Evolutionary conservation across 75 land plant species (phyloP), one percentile per base, ranked within the genome.

Genomic region (Pinus tabuliformis): DNA sequence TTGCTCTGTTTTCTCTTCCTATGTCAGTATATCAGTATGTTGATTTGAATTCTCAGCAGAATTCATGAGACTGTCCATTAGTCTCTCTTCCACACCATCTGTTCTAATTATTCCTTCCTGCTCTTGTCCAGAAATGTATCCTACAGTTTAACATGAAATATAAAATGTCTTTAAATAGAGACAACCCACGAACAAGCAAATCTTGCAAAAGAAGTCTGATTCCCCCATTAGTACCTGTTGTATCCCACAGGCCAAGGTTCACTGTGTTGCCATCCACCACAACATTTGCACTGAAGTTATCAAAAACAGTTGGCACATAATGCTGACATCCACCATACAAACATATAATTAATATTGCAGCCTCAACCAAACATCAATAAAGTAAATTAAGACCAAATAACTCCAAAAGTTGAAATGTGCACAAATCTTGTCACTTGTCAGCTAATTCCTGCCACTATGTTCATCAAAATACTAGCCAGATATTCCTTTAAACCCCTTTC

Each of bases 181-280:
- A 16, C 36, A 6, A 5, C 6, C 39, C 1, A 64, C 11, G 5
- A 39, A 45, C 21, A 11, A 68, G 20, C 42, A 17, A 36, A 68
- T 66, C 30, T 30, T 30, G 18, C 20, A 45, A 42, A 39, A 68
- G 72, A 18, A 68, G 3, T 6, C 20, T 11, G 13, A 49, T 49
- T 49, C 12, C 11, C 1, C 54, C 54, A 49, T 49, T 49, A 49
- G 54, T 57, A 85, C 87, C 87, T 74, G 87, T 85, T 14, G 85
- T 85, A 71, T 85, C 87, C 87, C 87, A 85, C 22, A 85, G 78
- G 18, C 86, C 87, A 30, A 85, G 86, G 77, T 85, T 85, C 4
- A 85, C 87, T 36, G 85, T 83, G 64, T 57, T 82, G 15, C 87
- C 87, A 76, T 85, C 87, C n/a, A 85, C 86, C 8, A 83, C 86